These are phyloP conservation scores for Lanmaoa pseudosensibilis DNA, from an alignment of 768 basidiomycete genomes.

Conservation along the genomic window DNA sequence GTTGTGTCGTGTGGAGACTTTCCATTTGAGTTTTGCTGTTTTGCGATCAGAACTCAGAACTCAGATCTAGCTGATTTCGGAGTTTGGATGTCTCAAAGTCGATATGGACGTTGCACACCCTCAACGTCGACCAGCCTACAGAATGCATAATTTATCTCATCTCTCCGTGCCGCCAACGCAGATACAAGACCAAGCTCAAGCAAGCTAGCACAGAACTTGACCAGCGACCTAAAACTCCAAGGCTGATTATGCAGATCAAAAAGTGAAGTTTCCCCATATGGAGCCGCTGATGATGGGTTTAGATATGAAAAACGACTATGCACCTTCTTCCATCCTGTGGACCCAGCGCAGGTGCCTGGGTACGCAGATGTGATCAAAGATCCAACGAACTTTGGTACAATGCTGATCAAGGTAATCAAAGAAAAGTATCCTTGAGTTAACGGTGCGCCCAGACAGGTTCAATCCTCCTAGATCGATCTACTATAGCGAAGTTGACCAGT, in stretches of 20 bases:
- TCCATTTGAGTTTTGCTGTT: conserved; percentile 13
- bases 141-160: conserved; percentile 50
- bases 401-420: conserved; percentile 72
- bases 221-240: conserved; percentile 35
- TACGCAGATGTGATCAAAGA: conserved; percentile 69
- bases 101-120: conserved; percentile 35
- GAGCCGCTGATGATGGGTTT: conserved; percentile 8
- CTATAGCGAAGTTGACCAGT: neutral
- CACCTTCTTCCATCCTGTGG: conserved; percentile 76
- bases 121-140: conserved; percentile 28
- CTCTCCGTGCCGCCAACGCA: conserved; percentile 58
- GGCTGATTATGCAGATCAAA: conserved; percentile 73
- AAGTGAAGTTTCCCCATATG: conserved; percentile 51
- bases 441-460: conserved; percentile 44
- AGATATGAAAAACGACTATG: conserved; percentile 80
- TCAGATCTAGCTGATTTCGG: conserved; percentile 4
- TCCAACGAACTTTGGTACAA: conserved; percentile 93
- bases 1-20: neutral
- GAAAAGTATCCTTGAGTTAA: conserved; percentile 82
- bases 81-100: conserved; percentile 14
- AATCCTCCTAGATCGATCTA: neutral
- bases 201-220: conserved; percentile 29
- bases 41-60: neutral
- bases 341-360: conserved; percentile 56
- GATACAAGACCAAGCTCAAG: conserved; percentile 47